These are phyloP conservation scores for Geosmithia flava DNA, from an alignment of 2,329 filamentous ascomycete species.

Conservation along the genomic window DNA sequence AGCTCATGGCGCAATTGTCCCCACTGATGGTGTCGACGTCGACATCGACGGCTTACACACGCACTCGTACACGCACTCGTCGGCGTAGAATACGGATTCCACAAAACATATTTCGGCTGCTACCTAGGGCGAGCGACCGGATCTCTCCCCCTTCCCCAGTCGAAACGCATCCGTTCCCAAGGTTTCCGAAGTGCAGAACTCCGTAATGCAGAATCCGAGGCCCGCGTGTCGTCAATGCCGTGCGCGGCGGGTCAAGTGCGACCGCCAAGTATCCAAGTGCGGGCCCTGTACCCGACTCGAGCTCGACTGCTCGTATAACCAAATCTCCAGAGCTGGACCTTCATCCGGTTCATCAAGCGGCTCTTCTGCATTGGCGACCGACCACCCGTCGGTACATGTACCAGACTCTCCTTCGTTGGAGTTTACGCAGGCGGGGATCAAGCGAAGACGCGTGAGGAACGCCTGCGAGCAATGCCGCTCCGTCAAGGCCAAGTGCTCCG, in stretches of 20 bases:
- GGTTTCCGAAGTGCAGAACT: too few species aligned
- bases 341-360: not conserved
- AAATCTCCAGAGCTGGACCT: not conserved
- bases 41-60: too few species aligned
- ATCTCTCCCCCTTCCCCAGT: too few species aligned
- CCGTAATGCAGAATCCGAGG: not conserved
- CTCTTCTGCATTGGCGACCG: not conserved
- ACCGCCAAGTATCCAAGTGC: constrained; percentile 6
- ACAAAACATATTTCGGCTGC: too few species aligned
- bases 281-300: not conserved
- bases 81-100: too few species aligned
- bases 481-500: constrained; percentile 22
- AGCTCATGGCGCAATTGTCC: too few species aligned
- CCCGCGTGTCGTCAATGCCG: constrained; percentile 11
- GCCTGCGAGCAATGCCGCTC: constrained; percentile 20
- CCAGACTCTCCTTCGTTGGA: not conserved
- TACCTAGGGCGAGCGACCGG: too few species aligned
- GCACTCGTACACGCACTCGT: too few species aligned
- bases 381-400: too few species aligned
- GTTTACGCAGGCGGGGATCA: constrained; percentile 14
- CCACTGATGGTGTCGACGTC: too few species aligned
- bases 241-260: constrained; percentile 14
- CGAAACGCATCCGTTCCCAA: too few species aligned
- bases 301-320: constrained; percentile 1
- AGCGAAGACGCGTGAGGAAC: constrained; percentile 9